Evolutionary conservation across 352 stramenopile species (phyloP).

Genomic region (Pythium grandisporangium): DNA sequence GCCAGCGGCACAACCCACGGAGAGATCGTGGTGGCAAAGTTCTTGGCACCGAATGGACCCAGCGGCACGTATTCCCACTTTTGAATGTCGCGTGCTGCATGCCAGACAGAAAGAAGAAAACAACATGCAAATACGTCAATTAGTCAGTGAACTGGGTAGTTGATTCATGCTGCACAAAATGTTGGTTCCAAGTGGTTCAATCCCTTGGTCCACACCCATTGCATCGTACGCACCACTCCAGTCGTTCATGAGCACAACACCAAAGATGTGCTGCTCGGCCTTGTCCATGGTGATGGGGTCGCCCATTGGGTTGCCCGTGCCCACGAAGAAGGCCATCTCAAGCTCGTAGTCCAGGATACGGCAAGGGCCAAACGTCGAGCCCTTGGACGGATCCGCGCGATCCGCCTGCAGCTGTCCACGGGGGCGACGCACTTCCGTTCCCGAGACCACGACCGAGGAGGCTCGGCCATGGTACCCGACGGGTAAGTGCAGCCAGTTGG

Average conservation of each 20-base stretch:
- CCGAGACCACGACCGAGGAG: conserved; percentile 87
- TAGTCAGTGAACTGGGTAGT: too few species aligned
- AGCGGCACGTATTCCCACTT: conserved; percentile 98
- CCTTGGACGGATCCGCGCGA: conserved; percentile 85
- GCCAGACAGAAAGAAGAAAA: neutral
- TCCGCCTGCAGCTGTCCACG: conserved; percentile 92
- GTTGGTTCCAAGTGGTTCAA: neutral
- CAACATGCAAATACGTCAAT: neutral
- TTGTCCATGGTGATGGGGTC: conserved; percentile 85
- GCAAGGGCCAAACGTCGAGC: conserved; percentile 85
- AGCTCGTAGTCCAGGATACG: conserved; percentile 95
- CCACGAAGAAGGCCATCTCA: conserved; percentile 95
- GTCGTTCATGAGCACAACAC: conserved; percentile 97
- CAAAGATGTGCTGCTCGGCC: conserved; percentile 94
- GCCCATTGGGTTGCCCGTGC: conserved; percentile 79
- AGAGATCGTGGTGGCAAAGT: conserved; percentile 95
- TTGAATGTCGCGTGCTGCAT: conserved; percentile 80
- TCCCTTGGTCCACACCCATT: neutral
- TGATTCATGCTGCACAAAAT: too few species aligned
- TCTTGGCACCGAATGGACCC: conserved; percentile 95
- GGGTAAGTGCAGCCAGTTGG: conserved; percentile 95
- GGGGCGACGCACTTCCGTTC: conserved; percentile 74
- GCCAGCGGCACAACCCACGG: conserved; percentile 95
- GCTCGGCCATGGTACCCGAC: conserved; percentile 96
- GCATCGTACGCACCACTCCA: conserved; percentile 85